phyloP scores from a whole-genome alignment of 2,329 filamentous ascomycete genomes.

The Colletotrichum magnum region DNA sequence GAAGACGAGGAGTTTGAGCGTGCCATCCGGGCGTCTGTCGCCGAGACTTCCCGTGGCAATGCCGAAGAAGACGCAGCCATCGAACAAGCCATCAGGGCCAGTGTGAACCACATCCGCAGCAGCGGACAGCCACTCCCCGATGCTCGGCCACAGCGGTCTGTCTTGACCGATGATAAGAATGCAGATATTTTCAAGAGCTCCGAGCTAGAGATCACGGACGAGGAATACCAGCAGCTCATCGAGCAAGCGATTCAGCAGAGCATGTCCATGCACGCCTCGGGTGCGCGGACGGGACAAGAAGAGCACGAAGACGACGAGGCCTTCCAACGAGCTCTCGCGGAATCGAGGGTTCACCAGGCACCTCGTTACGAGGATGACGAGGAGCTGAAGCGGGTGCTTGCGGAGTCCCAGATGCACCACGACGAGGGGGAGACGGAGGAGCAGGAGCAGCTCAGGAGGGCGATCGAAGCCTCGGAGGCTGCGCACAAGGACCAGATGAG shows the following conservation, averaged over 20 bases:
- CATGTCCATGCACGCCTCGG: slow-evolving; percentile 50
- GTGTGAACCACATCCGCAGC: slow-evolving; percentile 69
- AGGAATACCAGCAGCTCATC: slow-evolving; percentile 70
- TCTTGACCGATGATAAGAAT: slow-evolving; percentile 32
- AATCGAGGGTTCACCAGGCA: slow-evolving; percentile 48
- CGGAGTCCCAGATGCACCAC: slow-evolving; percentile 53
- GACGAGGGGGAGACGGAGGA: slow-evolving; percentile 46
- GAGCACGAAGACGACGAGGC: slow-evolving; percentile 52
- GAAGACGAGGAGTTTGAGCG: slow-evolving; percentile 77
- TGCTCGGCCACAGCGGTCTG: slow-evolving; percentile 3
- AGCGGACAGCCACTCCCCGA: slow-evolving; percentile 40
- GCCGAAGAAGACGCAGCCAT: slow-evolving; percentile 78
- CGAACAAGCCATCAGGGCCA: slow-evolving; percentile 81
- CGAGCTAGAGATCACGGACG: slow-evolving; percentile 64
- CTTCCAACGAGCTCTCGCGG: slow-evolving; percentile 57
- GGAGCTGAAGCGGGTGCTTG: slow-evolving; percentile 56
- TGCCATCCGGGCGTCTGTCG: slow-evolving; percentile 79
- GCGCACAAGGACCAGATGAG: slow-evolving; percentile 60
- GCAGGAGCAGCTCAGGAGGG: slow-evolving; percentile 62
- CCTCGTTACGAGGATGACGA: slow-evolving; percentile 48
- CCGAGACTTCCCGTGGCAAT: slow-evolving; percentile 79
- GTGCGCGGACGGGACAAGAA: slow-evolving; percentile 43
- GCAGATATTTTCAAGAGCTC: slow-evolving; percentile 34
- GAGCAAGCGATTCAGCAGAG: slow-evolving; percentile 70
- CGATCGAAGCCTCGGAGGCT: slow-evolving; percentile 62